phyloP scores from a whole-genome alignment of 305 asterid species.

The Lippia alba region DNA sequence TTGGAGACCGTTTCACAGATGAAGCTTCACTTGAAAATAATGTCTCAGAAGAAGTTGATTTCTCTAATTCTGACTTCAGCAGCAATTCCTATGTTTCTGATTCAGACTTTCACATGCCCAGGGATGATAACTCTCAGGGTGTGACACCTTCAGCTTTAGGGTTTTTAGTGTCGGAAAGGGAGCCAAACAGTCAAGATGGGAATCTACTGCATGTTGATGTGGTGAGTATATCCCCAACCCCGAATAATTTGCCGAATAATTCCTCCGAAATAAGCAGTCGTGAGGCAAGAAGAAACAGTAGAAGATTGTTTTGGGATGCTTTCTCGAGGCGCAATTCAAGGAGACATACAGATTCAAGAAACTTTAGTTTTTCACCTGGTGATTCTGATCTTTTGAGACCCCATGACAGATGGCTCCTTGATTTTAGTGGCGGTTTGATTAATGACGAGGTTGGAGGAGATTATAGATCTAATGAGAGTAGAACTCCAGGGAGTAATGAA shows the following conservation, averaged over 20 bases:
- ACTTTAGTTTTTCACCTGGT: slow-evolving; percentile 51
- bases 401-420: slow-evolving; percentile 69
- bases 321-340: slow-evolving; percentile 78
- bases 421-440: slow-evolving; percentile 57
- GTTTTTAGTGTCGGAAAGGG: slow-evolving; percentile 64
- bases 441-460: slow-evolving; percentile 62
- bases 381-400: slow-evolving; percentile 55
- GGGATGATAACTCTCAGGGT: slow-evolving; percentile 49
- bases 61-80: slow-evolving; percentile 60
- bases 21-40: slow-evolving; percentile 59
- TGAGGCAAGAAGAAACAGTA: slow-evolving; percentile 70
- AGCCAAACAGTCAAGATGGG: slow-evolving; percentile 53
- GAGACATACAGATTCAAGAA: slow-evolving; percentile 61
- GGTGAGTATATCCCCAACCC: slow-evolving; percentile 61
- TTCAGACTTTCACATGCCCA: slow-evolving; percentile 47
- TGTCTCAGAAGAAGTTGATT: slow-evolving; percentile 55
- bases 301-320: slow-evolving; percentile 92
- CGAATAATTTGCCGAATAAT: slow-evolving; percentile 50
- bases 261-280: slow-evolving; percentile 61
- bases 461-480: slow-evolving; percentile 50
- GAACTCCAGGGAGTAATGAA: slow-evolving; percentile 54
- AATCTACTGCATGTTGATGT: slow-evolving; percentile 62
- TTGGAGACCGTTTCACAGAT: slow-evolving; percentile 36
- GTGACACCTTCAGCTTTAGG: slow-evolving; percentile 54
- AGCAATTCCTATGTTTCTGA: slow-evolving; percentile 52